Percentiles rank a stretch among this genome's conserved stretches.
Conservation (phyloP, 495 filamentous ascomycete genomes). For the Penicillium arizonense region DNA sequence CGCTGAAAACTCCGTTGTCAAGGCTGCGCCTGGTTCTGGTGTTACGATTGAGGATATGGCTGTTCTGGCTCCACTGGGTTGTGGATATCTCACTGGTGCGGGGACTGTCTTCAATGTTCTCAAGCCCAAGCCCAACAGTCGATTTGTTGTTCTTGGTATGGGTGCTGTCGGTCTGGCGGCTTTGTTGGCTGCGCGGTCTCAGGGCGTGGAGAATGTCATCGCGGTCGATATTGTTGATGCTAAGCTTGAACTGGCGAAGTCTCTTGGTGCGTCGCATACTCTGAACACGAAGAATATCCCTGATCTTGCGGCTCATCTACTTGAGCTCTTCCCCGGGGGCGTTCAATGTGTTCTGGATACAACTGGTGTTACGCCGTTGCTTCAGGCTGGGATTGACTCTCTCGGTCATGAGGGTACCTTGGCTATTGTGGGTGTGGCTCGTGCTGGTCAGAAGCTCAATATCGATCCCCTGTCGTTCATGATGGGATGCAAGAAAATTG, state of each 20-base stretch:
- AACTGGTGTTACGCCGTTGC: constrained; percentile 33
- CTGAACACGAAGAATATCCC: constrained; percentile 28
- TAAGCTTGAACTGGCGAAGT: constrained; percentile 38
- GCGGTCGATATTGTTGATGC: constrained; percentile 42
- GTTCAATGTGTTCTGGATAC: constrained; percentile 41
- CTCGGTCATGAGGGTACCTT: constrained; percentile 36
- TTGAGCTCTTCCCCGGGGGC: constrained; percentile 27
- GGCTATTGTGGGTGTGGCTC: constrained; percentile 43
- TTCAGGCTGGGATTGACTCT: constrained; percentile 30
- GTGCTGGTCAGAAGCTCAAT: constrained; percentile 27
- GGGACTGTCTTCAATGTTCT: constrained; percentile 43
- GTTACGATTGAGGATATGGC: constrained; percentile 24
- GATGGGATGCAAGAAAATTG: constrained; percentile 24
- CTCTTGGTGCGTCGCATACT: constrained; percentile 42
- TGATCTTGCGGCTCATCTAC: constrained; percentile 27
- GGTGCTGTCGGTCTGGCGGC: constrained; percentile 46
- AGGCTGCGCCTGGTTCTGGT: constrained; percentile 7
- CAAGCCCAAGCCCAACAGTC: constrained; percentile 16
- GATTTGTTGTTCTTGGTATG: constrained; percentile 37
- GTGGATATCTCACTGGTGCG: constrained; percentile 48
- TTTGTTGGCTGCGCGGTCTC: constrained; percentile 28
- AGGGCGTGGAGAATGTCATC: constrained; percentile 29
- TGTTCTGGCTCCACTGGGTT: constrained; percentile 42
- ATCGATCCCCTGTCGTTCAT: constrained; percentile 27
- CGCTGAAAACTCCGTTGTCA: constrained; percentile 27